phyloP scores from a whole-genome alignment of 176 grass and related monocot genomes.

The Eremochloa ophiuroides region DNA sequence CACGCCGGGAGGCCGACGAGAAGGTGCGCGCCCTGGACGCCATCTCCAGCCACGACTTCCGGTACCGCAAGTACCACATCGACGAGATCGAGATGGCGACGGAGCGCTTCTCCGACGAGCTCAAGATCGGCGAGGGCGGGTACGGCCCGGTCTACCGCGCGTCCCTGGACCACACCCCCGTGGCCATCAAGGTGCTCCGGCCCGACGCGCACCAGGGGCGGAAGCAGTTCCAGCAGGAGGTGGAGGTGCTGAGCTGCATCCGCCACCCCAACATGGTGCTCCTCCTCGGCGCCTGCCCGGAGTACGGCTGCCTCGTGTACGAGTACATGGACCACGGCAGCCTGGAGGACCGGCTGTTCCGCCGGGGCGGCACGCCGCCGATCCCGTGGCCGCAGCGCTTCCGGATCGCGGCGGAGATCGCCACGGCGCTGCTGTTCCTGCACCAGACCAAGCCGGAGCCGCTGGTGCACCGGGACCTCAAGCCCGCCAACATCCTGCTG shows the following conservation, averaged over 20 bases:
- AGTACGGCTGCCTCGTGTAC: constrained; percentile 89
- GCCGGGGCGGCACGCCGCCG: constrained; percentile 53
- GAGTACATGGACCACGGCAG: constrained; percentile 97
- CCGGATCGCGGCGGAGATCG: constrained; percentile 75
- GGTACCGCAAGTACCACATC: constrained; percentile 80
- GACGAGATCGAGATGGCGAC: constrained; percentile 87
- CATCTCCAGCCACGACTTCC: constrained; percentile 56
- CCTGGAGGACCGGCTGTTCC: constrained; percentile 79
- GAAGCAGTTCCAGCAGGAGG: constrained; percentile 98
- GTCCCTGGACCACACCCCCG: constrained; percentile 77
- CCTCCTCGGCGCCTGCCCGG: constrained; percentile 81
- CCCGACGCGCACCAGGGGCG: constrained; percentile 76
- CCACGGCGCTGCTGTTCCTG: constrained; percentile 76
- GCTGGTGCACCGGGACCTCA: constrained; percentile 88
- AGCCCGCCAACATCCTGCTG: constrained; percentile 90
- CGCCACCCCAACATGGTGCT: constrained; percentile 98
- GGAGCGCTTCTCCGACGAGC: constrained; percentile 62
- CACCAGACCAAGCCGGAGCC: constrained; percentile 91
- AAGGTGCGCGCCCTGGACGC: constrained; percentile 62
- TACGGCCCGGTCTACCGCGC: constrained; percentile 92
- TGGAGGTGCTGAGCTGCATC: constrained; percentile 88
- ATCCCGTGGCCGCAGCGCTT: constrained; percentile 72
- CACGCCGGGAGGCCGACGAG: constrained; percentile 75
- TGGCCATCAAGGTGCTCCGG: constrained; percentile 83
- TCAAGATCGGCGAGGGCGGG: constrained; percentile 94